A percentile compares a stretch with the other conserved stretches of the same genome.
phyloP scores from a whole-genome alignment of 495 filamentous ascomycete genomes.

The Daldinia vernicosa region DNA sequence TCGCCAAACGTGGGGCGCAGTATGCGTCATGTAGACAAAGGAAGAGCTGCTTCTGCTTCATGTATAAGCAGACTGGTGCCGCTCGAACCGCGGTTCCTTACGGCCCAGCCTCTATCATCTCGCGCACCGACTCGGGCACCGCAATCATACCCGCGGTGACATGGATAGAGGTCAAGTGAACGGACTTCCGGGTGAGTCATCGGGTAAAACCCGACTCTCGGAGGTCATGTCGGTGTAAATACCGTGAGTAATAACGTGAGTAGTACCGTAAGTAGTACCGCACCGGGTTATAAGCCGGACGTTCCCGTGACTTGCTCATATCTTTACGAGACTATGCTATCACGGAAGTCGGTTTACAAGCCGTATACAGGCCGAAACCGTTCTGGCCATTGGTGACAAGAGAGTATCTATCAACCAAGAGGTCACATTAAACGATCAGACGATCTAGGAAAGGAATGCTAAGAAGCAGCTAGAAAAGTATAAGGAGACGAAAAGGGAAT shows the following conservation, averaged over 20 bases:
- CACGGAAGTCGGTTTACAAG: neutral
- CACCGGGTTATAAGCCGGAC: neutral
- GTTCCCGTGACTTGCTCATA: neutral
- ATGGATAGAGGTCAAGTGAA: neutral
- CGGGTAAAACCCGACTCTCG: neutral
- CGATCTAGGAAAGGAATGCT: neutral
- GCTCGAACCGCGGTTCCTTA: neutral
- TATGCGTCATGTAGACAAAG: slow-evolving; percentile 77
- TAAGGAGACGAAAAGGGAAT: neutral
- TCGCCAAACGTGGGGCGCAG: slow-evolving; percentile 61
- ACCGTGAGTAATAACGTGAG: neutral
- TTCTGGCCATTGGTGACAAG: neutral
- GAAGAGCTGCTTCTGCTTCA: slow-evolving; percentile 70
- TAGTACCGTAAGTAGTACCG: neutral
- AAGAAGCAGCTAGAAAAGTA: slow-evolving; percentile 2
- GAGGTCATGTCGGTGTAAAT: neutral
- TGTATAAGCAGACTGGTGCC: neutral
- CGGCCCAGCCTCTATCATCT: neutral
- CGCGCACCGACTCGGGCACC: neutral
- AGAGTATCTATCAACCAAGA: neutral
- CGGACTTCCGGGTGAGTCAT: slow-evolving; percentile 1
- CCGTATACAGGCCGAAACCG: neutral
- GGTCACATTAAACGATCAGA: neutral
- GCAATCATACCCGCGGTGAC: neutral
- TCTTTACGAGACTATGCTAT: neutral